These are phyloP conservation scores for Fusarium abutilonis DNA, from an alignment of 2,329 filamentous ascomycete genomes.

Conservation along the genomic window DNA sequence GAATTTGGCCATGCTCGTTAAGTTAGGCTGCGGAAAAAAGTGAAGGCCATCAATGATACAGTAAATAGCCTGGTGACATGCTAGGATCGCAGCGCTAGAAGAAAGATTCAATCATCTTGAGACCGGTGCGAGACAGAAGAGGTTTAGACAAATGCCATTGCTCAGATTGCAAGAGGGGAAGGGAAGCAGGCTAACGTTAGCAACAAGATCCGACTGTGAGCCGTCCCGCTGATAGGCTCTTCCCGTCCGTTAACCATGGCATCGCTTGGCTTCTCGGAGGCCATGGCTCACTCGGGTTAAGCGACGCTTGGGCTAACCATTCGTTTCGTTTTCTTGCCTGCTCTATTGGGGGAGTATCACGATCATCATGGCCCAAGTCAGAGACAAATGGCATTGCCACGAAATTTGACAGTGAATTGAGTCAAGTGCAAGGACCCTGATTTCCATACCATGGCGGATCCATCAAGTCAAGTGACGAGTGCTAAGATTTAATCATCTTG, in stretches of 20 bases:
- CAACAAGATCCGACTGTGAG: constrained; percentile 30
- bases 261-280: constrained; percentile 19
- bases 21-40: constrained; percentile 27
- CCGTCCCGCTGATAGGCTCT: constrained; percentile 40
- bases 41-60: constrained; percentile 13
- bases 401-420: background rate
- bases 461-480: constrained; percentile 11
- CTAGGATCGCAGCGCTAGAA: constrained; percentile 20
- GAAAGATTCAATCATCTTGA: constrained; percentile 13
- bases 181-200: constrained; percentile 22
- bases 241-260: constrained; percentile 29
- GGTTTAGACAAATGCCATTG: constrained; percentile 26
- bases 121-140: constrained; percentile 24
- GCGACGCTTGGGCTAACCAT: constrained; percentile 29
- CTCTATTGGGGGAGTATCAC: constrained; percentile 20
- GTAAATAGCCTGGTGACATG: constrained; percentile 6
- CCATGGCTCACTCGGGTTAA: constrained; percentile 22
- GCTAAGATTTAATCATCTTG: constrained; percentile 1
- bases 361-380: constrained; percentile 9
- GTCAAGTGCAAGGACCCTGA: constrained; percentile 4
- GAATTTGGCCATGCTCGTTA: constrained; percentile 4
- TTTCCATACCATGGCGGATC: background rate
- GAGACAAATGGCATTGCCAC: constrained; percentile 10
- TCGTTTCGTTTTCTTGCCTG: constrained; percentile 25
- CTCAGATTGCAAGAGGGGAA: background rate